These are phyloP conservation scores for Solanum sejunctum DNA, from an alignment of 257 asterid species.

Conservation along the genomic window DNA sequence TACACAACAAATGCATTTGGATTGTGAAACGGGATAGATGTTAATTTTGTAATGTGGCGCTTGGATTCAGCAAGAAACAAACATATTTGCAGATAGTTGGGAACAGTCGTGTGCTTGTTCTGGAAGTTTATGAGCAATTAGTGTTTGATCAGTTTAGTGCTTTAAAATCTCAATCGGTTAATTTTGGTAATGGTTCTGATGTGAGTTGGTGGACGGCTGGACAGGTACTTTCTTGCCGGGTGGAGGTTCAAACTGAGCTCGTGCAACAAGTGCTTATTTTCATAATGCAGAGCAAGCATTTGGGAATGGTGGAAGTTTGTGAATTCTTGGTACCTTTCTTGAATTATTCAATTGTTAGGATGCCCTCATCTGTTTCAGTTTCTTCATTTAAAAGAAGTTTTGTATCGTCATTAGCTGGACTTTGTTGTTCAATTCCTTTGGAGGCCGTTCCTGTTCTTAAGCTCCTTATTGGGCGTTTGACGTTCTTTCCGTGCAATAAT, in stretches of 20 bases:
- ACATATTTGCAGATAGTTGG: not conserved
- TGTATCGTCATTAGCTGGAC: slow-evolving; percentile 51
- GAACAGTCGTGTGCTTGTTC: not conserved
- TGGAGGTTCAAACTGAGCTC: slow-evolving; percentile 58
- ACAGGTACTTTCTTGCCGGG: slow-evolving; percentile 65
- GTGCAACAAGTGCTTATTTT: slow-evolving; percentile 62
- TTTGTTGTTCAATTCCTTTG: slow-evolving; percentile 59
- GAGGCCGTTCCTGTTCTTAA: slow-evolving; percentile 62
- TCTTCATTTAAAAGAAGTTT: slow-evolving; percentile 40
- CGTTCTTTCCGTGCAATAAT: slow-evolving; percentile 43
- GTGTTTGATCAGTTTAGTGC: not conserved
- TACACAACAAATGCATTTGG: not conserved
- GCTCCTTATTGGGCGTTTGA: slow-evolving; percentile 48
- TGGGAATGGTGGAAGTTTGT: slow-evolving; percentile 59
- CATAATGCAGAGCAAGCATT: slow-evolving; percentile 48
- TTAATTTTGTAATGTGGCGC: not conserved
- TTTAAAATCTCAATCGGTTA: not conserved
- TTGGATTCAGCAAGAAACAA: not conserved
- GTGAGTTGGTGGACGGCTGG: not conserved
- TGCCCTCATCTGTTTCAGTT: slow-evolving; percentile 24
- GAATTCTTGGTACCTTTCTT: slow-evolving; percentile 76
- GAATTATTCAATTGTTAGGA: slow-evolving; percentile 48
- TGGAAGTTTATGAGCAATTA: not conserved
- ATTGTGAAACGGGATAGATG: not conserved
- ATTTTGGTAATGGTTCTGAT: not conserved